A percentile compares a stretch with the other conserved stretches of the same genome.
Evolutionary conservation across 108 stramenopile genomes (phyloP).

Genomic region (Nannochloropsis salina): DNA sequence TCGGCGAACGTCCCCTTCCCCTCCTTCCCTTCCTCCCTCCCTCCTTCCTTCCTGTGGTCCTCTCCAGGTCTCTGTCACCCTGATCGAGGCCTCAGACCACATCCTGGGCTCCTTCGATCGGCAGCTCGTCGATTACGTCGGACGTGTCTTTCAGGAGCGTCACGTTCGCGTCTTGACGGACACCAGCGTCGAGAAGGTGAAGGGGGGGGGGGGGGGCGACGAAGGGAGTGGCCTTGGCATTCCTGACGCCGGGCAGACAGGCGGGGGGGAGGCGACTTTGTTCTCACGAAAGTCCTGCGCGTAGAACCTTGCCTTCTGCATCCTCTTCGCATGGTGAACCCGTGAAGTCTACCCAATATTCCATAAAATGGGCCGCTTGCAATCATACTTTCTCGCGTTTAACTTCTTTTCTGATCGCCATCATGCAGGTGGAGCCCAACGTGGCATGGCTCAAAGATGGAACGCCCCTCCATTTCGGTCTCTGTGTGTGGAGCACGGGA

Average conservation of each 20-base stretch:
- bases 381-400: neutral
- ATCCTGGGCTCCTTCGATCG: conserved; percentile 84
- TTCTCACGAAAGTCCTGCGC: neutral
- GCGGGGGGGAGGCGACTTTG: neutral
- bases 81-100: conserved; percentile 82
- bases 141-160: conserved; percentile 61
- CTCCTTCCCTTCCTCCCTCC: neutral
- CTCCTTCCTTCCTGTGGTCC: neutral
- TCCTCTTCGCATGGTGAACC: too few species aligned
- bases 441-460: neutral
- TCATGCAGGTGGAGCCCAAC: neutral
- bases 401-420: neutral
- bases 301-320: too few species aligned
- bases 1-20: neutral
- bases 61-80: conserved; percentile 57
- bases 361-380: neutral
- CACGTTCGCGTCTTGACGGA: conserved; percentile 46
- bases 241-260: neutral
- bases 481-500: conserved; percentile 75
- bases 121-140: conserved; percentile 65
- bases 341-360: neutral
- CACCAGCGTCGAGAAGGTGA: conserved; percentile 61
- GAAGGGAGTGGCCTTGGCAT: conserved; percentile 18
- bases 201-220: neutral
- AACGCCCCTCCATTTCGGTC: neutral